phyloP scores from a whole-genome alignment of 2,329 filamentous ascomycete species.

The Aspergillus flavus region DNA sequence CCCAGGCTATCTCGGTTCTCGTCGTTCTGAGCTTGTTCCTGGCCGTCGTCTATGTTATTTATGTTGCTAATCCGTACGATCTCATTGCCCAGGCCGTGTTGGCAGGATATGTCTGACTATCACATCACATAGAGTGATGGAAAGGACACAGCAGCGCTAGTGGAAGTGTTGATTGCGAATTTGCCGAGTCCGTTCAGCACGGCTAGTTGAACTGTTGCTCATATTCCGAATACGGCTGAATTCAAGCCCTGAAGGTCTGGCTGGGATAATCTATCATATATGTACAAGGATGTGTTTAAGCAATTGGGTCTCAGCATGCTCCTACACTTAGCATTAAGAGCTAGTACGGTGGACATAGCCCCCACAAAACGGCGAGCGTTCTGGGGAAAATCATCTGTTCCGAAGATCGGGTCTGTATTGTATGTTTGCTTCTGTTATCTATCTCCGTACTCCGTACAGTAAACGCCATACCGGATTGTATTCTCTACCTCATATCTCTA shows the following conservation, averaged over 20 bases:
- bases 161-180: constrained; percentile 72
- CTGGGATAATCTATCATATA: constrained; percentile 56
- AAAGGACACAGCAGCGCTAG: constrained; percentile 64
- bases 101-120: constrained; percentile 71
- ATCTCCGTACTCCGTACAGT: background rate
- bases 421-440: constrained; percentile 47
- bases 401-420: constrained; percentile 44
- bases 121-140: constrained; percentile 75
- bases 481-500: constrained; percentile 29
- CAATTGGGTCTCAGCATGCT: constrained; percentile 70
- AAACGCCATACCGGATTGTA: background rate
- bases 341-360: constrained; percentile 58
- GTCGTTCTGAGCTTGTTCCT: constrained; percentile 66
- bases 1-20: constrained; percentile 69
- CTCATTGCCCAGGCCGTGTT: constrained; percentile 65
- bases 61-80: constrained; percentile 48
- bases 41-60: constrained; percentile 55
- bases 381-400: constrained; percentile 57
- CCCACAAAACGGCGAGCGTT: constrained; percentile 37
- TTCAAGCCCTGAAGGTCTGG: constrained; percentile 48
- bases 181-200: constrained; percentile 69
- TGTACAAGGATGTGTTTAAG: constrained; percentile 69
- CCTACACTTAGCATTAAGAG: constrained; percentile 62
- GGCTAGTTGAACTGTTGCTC: constrained; percentile 62
- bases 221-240: constrained; percentile 49